phyloP scores from a whole-genome alignment of 108 stramenopile species.

The Cyclotella baltica region DNA sequence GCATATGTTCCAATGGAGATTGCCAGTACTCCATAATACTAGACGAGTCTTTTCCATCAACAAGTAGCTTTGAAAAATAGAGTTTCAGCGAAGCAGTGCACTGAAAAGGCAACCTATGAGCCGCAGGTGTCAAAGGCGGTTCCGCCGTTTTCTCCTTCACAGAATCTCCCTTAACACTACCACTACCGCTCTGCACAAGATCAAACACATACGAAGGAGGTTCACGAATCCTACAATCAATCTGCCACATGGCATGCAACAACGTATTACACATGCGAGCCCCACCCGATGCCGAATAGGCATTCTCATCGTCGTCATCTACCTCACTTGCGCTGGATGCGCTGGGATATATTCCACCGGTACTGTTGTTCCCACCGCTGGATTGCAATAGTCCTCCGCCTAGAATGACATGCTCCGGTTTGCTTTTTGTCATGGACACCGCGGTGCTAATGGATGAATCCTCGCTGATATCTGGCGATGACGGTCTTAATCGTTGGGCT shows the following conservation, averaged over 20 bases:
- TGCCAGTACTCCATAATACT: conserved; percentile 50
- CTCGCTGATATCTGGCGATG: conserved; percentile 52
- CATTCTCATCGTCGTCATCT: conserved; percentile 76
- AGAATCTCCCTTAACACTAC: background rate
- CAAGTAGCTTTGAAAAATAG: conserved; percentile 34
- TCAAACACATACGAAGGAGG: conserved; percentile 72
- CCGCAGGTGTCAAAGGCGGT: conserved; percentile 7
- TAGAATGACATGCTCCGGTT: conserved; percentile 23
- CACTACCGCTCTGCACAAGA: conserved; percentile 17
- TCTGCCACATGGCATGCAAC: conserved; percentile 87
- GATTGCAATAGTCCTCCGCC: conserved; percentile 31
- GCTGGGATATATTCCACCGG: conserved; percentile 69
- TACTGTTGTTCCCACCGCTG: no score
- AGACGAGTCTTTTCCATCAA: conserved; percentile 33
- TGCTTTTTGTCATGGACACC: conserved; percentile 42
- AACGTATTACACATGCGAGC: conserved; percentile 81
- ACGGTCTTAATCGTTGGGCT: conserved; percentile 11
- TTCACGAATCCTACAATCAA: conserved; percentile 76
- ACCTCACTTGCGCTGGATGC: conserved; percentile 70
- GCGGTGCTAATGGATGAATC: conserved; percentile 57
- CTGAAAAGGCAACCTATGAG: conserved; percentile 53
- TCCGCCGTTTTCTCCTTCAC: conserved; percentile 26
- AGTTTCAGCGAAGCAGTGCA: conserved; percentile 60
- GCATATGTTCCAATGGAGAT: conserved; percentile 51
- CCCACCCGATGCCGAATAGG: conserved; percentile 74